These are phyloP conservation scores for Paecilomyces sp. DNA, from an alignment of 2,329 filamentous ascomycete species.

Conservation along the genomic window DNA sequence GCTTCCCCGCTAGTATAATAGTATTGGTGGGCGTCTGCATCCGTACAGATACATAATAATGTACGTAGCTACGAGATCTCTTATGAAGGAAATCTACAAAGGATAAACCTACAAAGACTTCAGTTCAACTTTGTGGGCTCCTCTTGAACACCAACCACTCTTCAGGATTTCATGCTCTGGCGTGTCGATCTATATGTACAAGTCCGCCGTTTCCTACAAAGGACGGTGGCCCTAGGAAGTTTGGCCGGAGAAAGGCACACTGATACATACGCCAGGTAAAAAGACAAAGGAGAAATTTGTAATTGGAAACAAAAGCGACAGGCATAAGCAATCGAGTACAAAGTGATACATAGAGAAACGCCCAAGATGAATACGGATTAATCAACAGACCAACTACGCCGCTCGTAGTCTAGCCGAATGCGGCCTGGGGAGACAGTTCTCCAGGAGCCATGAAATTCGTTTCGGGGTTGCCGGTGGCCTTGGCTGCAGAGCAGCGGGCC, in stretches of 20 bases:
- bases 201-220: slow-evolving; percentile 18
- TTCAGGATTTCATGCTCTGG: not conserved
- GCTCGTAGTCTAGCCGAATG: slow-evolving; percentile 25
- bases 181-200: slow-evolving; percentile 23
- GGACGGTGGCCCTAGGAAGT: slow-evolving; percentile 14
- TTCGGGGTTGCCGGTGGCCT: slow-evolving; percentile 70
- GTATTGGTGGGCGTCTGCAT: too few relatives aligned
- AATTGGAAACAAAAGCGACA: slow-evolving; percentile 4
- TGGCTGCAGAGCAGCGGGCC: slow-evolving; percentile 92
- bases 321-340: not conserved
- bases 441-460: slow-evolving; percentile 74
- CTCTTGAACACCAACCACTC: not conserved
- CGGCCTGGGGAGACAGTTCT: slow-evolving; percentile 35
- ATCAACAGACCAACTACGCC: not conserved
- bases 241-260: slow-evolving; percentile 14
- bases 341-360: slow-evolving; percentile 14
- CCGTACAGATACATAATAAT: not conserved
- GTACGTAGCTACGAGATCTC: not conserved
- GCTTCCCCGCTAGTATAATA: too few relatives aligned
- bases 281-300: slow-evolving; percentile 8
- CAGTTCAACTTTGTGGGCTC: not conserved
- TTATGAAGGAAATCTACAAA: not conserved
- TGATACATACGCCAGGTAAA: slow-evolving; percentile 12
- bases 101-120: not conserved
- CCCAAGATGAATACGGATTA: slow-evolving; percentile 2